Evolutionary conservation across 2,329 filamentous ascomycete species (phyloP).

Genomic region (Penicillium sp.): DNA sequence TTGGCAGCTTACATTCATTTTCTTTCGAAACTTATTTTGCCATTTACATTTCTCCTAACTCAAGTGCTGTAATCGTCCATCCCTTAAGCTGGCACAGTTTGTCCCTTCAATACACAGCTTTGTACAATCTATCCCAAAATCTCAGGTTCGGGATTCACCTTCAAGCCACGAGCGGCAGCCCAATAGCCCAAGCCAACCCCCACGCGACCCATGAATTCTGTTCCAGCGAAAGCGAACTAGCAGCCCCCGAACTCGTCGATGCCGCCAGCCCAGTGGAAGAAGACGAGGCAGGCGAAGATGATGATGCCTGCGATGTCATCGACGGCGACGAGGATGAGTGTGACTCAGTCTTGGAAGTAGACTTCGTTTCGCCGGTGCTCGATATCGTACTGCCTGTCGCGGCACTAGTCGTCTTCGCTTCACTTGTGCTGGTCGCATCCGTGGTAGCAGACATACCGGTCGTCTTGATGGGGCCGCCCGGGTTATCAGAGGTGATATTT

Average conservation of each 20-base stretch:
- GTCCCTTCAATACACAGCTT: not conserved
- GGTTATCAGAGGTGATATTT: constrained; percentile 5
- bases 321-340: not conserved
- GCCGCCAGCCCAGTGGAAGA: not conserved
- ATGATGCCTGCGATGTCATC: constrained; percentile 2
- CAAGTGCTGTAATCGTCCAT: not conserved
- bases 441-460: constrained; percentile 9
- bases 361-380: not conserved
- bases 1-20: not conserved
- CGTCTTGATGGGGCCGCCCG: constrained; percentile 9
- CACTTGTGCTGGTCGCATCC: not conserved
- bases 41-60: not conserved
- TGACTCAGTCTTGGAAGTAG: not conserved
- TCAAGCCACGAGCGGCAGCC: constrained; percentile 2
- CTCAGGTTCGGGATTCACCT: not conserved
- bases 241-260: not conserved
- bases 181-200: constrained; percentile 4
- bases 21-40: no score
- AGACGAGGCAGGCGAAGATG: not conserved
- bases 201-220: not conserved
- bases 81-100: not conserved
- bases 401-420: not conserved
- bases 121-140: not conserved
- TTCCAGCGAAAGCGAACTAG: not conserved
- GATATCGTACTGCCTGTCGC: not conserved